Evolutionary conservation across 371 early-diverging fungal genomes (phyloP).

Genomic region (Mucor racemosus): DNA sequence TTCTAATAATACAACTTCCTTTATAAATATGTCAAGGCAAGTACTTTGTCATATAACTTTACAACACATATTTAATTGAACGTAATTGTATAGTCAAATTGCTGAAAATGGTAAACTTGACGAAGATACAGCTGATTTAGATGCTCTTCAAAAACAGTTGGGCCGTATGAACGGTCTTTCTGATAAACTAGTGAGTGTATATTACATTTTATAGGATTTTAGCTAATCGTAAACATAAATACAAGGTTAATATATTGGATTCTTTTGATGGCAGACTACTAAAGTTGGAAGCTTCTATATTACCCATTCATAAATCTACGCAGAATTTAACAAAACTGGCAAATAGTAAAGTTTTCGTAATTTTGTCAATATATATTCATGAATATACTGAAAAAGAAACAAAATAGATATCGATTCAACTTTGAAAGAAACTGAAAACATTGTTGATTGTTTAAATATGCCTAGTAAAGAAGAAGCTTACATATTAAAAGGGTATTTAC

Average conservation of each 20-base stretch:
- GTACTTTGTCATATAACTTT: background rate
- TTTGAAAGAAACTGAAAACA: slow-evolving; percentile 70
- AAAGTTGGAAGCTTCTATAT: slow-evolving; percentile 78
- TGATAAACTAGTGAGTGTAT: slow-evolving; percentile 33
- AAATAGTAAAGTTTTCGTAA: slow-evolving; percentile 62
- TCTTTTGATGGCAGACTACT: slow-evolving; percentile 85
- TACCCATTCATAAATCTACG: slow-evolving; percentile 88
- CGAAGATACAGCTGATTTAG: slow-evolving; percentile 35
- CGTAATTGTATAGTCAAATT: background rate
- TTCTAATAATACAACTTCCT: background rate
- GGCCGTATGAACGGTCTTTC: slow-evolving; percentile 52
- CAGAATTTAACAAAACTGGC: slow-evolving; percentile 78
- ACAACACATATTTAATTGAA: background rate
- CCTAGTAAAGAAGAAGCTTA: slow-evolving; percentile 76
- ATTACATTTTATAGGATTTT: background rate
- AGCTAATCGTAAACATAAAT: background rate
- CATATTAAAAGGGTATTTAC: slow-evolving; percentile 59
- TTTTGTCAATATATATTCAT: background rate
- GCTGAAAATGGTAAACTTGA: slow-evolving; percentile 15
- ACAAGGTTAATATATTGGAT: slow-evolving; percentile 68
- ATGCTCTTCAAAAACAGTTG: slow-evolving; percentile 44
- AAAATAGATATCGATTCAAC: slow-evolving; percentile 73
- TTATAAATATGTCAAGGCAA: background rate
- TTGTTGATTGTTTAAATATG: slow-evolving; percentile 79
- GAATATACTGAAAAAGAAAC: no score